Conservation (phyloP, 441 rosid species). For the Eruca vesicaria region DNA sequence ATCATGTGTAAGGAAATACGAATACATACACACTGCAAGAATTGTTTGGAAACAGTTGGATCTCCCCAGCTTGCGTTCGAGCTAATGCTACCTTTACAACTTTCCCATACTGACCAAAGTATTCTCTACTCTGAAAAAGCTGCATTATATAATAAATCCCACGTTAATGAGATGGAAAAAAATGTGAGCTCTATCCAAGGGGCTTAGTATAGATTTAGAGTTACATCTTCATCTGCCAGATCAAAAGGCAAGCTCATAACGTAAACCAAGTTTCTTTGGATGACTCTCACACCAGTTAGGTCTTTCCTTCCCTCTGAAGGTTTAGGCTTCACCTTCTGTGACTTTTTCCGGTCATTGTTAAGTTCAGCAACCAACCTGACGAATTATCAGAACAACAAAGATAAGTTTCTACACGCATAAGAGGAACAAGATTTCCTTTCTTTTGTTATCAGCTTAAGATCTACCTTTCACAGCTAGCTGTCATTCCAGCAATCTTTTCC, state of each 20-base stretch:
- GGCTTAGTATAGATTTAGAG: conserved; percentile 4
- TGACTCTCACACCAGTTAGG: conserved; percentile 52
- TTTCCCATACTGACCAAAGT: conserved; percentile 69
- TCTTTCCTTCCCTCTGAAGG: conserved; percentile 59
- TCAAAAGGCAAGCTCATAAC: conserved; percentile 64
- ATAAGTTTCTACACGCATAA: neutral
- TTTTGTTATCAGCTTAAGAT: conserved; percentile 15
- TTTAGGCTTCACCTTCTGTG: conserved; percentile 59
- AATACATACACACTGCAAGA: conserved; percentile 76
- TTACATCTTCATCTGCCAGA: conserved; percentile 63
- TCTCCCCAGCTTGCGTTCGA: conserved; percentile 55
- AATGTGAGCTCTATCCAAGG: neutral
- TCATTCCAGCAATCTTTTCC: conserved; percentile 59
- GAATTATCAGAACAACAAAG: neutral
- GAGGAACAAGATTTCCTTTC: neutral
- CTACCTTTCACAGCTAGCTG: conserved; percentile 57
- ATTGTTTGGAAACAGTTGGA: conserved; percentile 64
- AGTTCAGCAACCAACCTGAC: conserved; percentile 49
- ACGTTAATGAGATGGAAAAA: neutral
- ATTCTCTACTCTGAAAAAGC: conserved; percentile 59
- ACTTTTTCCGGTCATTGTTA: conserved; percentile 50
- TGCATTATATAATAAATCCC: conserved; percentile 22
- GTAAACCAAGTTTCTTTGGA: conserved; percentile 62
- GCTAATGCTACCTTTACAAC: conserved; percentile 73
- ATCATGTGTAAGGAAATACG: conserved; percentile 12